Conservation (phyloP, 345 rosid species). For the Eucalyptus erythrocorys region DNA sequence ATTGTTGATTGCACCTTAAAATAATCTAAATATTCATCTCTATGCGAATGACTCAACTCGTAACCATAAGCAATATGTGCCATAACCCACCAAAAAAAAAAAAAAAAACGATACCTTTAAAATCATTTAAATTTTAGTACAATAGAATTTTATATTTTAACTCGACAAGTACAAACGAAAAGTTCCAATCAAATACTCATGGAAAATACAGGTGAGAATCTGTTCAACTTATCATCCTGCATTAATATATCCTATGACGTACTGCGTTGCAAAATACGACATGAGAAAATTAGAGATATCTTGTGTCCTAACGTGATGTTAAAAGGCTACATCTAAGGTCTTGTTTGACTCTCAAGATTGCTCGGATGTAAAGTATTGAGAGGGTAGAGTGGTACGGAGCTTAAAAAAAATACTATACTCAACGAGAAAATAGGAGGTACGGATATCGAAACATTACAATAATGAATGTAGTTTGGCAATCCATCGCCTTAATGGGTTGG, state of each 20-base stretch:
- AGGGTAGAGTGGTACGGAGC: fast-evolving
- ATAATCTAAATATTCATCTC: neutral
- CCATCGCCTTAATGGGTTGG: too few species aligned
- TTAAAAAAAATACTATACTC: too few species aligned
- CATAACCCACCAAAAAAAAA: neutral
- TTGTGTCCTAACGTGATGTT: neutral
- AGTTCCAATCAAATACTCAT: fast-evolving
- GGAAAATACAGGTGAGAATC: fast-evolving
- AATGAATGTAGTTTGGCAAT: too few species aligned
- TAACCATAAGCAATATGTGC: neutral
- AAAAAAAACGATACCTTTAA: fast-evolving
- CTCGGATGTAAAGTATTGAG: fast-evolving
- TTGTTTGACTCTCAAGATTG: fast-evolving
- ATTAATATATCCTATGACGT: fast-evolving
- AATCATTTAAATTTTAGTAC: neutral
- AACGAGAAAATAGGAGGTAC: fast-evolving
- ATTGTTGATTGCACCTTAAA: fast-evolving
- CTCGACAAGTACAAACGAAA: neutral
- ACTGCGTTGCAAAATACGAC: fast-evolving
- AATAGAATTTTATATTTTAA: fast-evolving
- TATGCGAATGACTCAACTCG: fast-evolving
- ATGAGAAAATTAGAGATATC: neutral
- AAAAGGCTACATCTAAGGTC: neutral
- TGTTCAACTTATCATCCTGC: fast-evolving
- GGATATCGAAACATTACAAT: too few species aligned